A percentile compares a stretch with the other conserved stretches of the same genome.
Evolutionary conservation across 495 filamentous ascomycete species (phyloP).

Genomic region (Aspergillus affinis): DNA sequence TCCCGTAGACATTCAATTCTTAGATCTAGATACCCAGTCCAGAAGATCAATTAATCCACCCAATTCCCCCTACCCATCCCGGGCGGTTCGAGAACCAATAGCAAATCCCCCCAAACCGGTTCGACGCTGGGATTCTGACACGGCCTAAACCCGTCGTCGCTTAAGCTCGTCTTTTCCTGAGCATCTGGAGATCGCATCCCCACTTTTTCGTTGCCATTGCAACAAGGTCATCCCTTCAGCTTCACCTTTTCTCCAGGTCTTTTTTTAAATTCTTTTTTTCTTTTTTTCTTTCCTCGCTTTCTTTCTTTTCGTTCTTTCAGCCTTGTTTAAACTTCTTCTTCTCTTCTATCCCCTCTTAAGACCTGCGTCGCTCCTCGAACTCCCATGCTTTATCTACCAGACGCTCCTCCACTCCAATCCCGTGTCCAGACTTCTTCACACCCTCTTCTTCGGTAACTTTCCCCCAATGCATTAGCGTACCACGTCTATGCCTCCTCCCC

Average conservation of each 20-base stretch:
- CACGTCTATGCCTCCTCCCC: slow-evolving; percentile 8
- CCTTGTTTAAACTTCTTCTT: slow-evolving; percentile 14
- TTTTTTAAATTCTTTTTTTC: slow-evolving; percentile 25
- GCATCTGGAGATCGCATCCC: slow-evolving; percentile 47
- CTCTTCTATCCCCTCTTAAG: slow-evolving; percentile 27
- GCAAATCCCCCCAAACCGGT: slow-evolving; percentile 13
- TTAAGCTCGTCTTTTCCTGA: slow-evolving; percentile 26
- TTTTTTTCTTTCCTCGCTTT: slow-evolving; percentile 24
- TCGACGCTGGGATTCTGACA: slow-evolving; percentile 16
- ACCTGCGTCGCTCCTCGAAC: slow-evolving; percentile 13
- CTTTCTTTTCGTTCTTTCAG: slow-evolving; percentile 16
- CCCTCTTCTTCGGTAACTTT: slow-evolving; percentile 22
- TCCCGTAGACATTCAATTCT: background rate
- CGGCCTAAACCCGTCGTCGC: slow-evolving; percentile 18
- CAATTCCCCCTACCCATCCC: too few relatives aligned
- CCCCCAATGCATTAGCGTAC: slow-evolving; percentile 25
- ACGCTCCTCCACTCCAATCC: slow-evolving; percentile 14
- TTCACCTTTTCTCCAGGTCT: slow-evolving; percentile 43
- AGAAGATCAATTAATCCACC: background rate
- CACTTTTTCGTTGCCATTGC: slow-evolving; percentile 53
- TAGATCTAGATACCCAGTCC: too few relatives aligned
- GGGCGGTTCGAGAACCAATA: slow-evolving; percentile 2
- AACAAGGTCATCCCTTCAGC: slow-evolving; percentile 54
- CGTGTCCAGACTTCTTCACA: slow-evolving; percentile 11
- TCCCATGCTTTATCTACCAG: slow-evolving; percentile 21